Evolutionary conservation across 108 stramenopile genomes (phyloP), one percentile per base, ranked within the genome.

Genomic region (Craspedostauros australis): DNA sequence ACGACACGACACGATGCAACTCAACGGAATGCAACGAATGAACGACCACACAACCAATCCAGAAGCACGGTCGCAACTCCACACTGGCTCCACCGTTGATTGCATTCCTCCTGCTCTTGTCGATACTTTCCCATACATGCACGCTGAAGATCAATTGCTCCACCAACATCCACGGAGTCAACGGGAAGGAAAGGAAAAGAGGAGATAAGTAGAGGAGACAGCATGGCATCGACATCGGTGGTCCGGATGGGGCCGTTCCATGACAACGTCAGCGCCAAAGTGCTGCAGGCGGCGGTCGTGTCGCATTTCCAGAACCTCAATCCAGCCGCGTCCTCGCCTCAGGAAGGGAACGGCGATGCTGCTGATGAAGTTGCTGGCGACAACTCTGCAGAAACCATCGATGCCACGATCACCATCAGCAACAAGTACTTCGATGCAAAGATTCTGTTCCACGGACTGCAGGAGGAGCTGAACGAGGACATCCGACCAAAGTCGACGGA

Each of bases 341-440:
- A 5, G 22, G 41, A 7, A 21, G 11, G 20, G 22, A 43, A 5
- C 22, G 41, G 11, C 42, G 18, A 26, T 20, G 36, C 33, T 20
- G 30, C 20, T 12, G 24, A 56, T 16, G 11, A 14, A 19, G 16
- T 14, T 19, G 25, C 14, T 12, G 15, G 26, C 9, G 34, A 14
- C 19, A 26, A 41, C 0, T 18, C 32, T 11, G 37, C 51, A 15
- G 41, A 41, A 2, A 21, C 44, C 7, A 37, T 41, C 27, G 39
- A 36, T 40, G 31, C 40, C 1, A 25, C 23, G 25, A 42, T 73
- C 21, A 40, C 59, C 12, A 57, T 75, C 18, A 25, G 39, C 26
- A 76, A 76, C 59, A 69, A 68, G 25, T 76, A 76, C 37, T 76
- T 76, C 39, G 41, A 31, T 11, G 74, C 74, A 23, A 24, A 61